Base-by-base conservation (phyloP, 176 grass and related monocot genomes). In the Musa schizocarpa region DNA sequence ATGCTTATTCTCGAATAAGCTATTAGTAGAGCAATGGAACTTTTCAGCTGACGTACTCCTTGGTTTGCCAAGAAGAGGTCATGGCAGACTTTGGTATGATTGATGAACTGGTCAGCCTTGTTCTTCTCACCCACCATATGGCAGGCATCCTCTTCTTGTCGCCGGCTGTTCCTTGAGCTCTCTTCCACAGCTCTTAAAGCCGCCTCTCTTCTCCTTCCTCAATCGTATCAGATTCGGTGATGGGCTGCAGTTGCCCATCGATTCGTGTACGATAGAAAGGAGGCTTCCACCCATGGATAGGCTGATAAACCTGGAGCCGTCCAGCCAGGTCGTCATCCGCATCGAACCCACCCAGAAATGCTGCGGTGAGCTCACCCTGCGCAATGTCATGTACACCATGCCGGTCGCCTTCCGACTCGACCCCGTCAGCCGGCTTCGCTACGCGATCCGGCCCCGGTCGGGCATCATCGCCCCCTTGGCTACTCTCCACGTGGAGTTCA, bases 361-460 rank as follows among this genome's bases (percentile, higher is more conserved):
- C 16, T 70, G n/a, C 34, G 89, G 89, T 7, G 78, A 88, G 72
- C 68, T 92, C 9, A 81, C 72, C 49, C 81, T 92, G 14, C 69
- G 89, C 50, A 92, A 92, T 81, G 89, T 87, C 57, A 92, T 92
- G 89, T 84, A 88, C 86, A 92, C 89, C 68, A 92, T 92, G 89
- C 89, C 89, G 43, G 89, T 92, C n/a, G 89, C 89, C 23, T 92
- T 86, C 81, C 43, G 84, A 63, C 72, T 92, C 76, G 86, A 88
- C 81, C 83, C 89, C 52, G 81, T 77, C 6, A 80, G 80, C 16
- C 69, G 81, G 27, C 72, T 76, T 10, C 83, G 86, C 20, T 92
- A 86, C 81, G 26, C 79, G 0, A 83, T 88, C 68, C 81, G 81
- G 27, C 89, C 89, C 67, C 83, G 86, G 67, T 88, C 89, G 7